Evolutionary conservation across 768 basidiomycete genomes (phyloP).

Genomic region (Russula virescens): DNA sequence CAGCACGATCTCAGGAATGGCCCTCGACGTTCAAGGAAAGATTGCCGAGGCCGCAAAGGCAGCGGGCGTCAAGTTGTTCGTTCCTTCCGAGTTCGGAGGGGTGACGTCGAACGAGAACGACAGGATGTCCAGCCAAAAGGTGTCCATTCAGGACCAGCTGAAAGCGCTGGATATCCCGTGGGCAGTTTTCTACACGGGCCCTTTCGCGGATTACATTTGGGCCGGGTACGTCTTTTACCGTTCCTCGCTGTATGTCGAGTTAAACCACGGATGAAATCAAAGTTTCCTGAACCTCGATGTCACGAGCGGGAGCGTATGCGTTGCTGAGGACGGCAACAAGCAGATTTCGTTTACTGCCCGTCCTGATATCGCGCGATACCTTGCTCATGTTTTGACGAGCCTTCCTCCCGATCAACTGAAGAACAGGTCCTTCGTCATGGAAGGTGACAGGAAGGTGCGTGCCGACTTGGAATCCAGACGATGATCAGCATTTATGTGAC

Average conservation of each 20-base stretch:
- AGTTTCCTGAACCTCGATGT: slow-evolving; percentile 18
- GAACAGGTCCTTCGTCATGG: slow-evolving; percentile 7
- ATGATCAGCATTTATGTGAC: not conserved
- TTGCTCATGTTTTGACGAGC: slow-evolving; percentile 23
- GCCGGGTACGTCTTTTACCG: not conserved
- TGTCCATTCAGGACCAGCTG: slow-evolving; percentile 3
- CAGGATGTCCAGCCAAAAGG: slow-evolving; percentile 12
- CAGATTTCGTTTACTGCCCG: slow-evolving; percentile 21
- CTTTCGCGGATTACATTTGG: slow-evolving; percentile 16
- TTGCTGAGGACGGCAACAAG: slow-evolving; percentile 21
- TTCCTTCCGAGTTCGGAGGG: slow-evolving; percentile 31
- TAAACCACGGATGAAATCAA: no score
- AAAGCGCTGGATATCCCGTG: slow-evolving; percentile 14
- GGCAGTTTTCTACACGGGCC: slow-evolving; percentile 23
- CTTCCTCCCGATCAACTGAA: slow-evolving; percentile 15
- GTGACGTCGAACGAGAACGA: slow-evolving; percentile 14
- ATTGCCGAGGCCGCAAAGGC: slow-evolving; percentile 26
- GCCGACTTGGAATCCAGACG: not conserved
- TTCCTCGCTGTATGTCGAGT: not conserved
- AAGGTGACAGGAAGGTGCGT: slow-evolving; percentile 16
- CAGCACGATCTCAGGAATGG: slow-evolving; percentile 10
- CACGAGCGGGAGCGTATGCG: slow-evolving; percentile 16
- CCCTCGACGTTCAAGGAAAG: slow-evolving; percentile 17
- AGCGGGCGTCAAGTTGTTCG: slow-evolving; percentile 31
- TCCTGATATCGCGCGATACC: slow-evolving; percentile 25